phyloP scores from a whole-genome alignment of 441 rosid genomes.

The Brassica hybrid region DNA sequence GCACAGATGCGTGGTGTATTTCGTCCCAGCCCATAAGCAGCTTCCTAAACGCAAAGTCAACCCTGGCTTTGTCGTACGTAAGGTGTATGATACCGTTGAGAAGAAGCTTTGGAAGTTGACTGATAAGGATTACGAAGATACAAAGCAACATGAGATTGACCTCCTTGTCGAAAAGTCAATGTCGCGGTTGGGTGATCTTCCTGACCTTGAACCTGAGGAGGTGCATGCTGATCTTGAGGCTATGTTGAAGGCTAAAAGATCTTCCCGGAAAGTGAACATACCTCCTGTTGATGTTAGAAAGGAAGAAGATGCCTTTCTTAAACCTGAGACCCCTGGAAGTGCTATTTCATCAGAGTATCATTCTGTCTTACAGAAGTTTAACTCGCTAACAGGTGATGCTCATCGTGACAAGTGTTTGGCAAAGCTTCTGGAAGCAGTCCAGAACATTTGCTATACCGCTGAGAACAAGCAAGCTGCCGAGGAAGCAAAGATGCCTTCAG shows the following conservation, averaged over 20 bases:
- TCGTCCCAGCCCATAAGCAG: conserved; percentile 82
- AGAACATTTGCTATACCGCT: not conserved
- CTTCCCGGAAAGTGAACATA: not conserved
- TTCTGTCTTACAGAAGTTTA: not conserved
- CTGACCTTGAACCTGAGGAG: conserved; percentile 72
- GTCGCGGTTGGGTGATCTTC: conserved; percentile 73
- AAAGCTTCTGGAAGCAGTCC: conserved; percentile 1
- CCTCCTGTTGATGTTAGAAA: conserved; percentile 50
- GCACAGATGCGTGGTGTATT: conserved; percentile 91
- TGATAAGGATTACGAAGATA: not conserved
- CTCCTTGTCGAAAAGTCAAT: not conserved
- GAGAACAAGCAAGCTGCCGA: not conserved
- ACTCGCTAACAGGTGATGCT: not conserved
- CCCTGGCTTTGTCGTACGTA: not conserved
- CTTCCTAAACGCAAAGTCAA: conserved; percentile 30
- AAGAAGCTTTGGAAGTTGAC: not conserved
- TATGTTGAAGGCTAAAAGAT: not conserved
- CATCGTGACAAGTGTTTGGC: conserved; percentile 5
- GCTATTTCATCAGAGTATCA: conserved; percentile 47
- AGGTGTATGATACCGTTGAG: not conserved
- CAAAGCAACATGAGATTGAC: not conserved
- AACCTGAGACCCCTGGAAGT: conserved; percentile 91
- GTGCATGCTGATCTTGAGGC: conserved; percentile 12
- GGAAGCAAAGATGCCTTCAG: not conserved
- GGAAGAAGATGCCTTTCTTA: conserved; percentile 67